Percentiles rank a stretch among this genome's conserved stretches.
Conservation (phyloP, 108 stramenopile species). For the Bacterosira constricta region DNA sequence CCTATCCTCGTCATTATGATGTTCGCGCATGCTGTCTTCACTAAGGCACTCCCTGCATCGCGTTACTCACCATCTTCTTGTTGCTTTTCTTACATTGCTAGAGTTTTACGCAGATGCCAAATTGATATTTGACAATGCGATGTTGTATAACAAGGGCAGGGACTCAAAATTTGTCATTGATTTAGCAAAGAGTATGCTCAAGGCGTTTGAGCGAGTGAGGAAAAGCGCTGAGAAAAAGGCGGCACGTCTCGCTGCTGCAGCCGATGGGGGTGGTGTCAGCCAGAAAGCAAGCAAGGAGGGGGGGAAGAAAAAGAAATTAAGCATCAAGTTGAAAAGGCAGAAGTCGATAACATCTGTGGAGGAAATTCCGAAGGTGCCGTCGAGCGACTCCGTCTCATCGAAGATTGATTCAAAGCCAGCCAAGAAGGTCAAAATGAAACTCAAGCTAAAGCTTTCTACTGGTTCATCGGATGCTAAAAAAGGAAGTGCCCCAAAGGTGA, state of each 20-base stretch:
- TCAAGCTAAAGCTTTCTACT: slow-evolving; percentile 42
- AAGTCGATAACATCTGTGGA: slow-evolving; percentile 12
- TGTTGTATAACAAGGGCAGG: slow-evolving; percentile 58
- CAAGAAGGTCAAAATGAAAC: slow-evolving; percentile 20
- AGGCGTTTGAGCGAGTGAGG: slow-evolving; percentile 57
- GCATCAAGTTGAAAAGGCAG: slow-evolving; percentile 34
- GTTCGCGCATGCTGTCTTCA: too few species aligned
- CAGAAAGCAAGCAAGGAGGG: not conserved
- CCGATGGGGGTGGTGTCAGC: slow-evolving; percentile 4
- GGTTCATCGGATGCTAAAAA: not conserved
- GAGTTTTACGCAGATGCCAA: slow-evolving; percentile 24
- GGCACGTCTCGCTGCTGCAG: not conserved
- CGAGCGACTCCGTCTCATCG: not conserved
- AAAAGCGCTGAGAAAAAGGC: slow-evolving; percentile 52
- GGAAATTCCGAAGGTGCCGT: not conserved
- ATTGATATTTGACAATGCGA: slow-evolving; percentile 66
- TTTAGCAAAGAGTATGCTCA: slow-evolving; percentile 69
- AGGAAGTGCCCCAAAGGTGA: not conserved
- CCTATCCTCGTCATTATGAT: slow-evolving; percentile 47
- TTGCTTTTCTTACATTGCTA: too few species aligned
- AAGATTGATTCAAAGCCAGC: slow-evolving; percentile 21
- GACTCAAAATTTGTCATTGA: slow-evolving; percentile 68
- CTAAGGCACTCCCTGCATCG: too few species aligned
- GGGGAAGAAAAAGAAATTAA: slow-evolving; percentile 30
- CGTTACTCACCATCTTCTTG: too few species aligned